A percentile compares a stretch with the other conserved stretches of the same genome.
Evolutionary conservation across 2,329 filamentous ascomycete genomes (phyloP).

Genomic region (Mycosphaerella sp.): DNA sequence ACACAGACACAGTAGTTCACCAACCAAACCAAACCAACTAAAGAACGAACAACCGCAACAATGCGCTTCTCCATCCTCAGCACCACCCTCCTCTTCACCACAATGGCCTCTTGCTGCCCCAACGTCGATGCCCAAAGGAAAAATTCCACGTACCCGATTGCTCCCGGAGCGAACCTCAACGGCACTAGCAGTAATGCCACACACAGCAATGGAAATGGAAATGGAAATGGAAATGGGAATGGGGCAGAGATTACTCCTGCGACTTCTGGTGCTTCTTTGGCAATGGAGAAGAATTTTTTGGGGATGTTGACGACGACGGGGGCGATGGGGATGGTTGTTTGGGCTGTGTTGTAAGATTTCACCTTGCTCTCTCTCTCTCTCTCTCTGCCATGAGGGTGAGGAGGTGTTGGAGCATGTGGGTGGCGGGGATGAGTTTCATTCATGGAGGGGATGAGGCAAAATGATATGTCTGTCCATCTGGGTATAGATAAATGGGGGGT

Average conservation of each 20-base stretch:
- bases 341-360: background rate
- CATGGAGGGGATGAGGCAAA: too few species aligned
- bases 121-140: constrained; percentile 2
- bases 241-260: background rate
- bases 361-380: too few species aligned
- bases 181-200: background rate
- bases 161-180: background rate
- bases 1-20: too few species aligned
- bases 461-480: too few species aligned
- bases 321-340: background rate
- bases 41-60: background rate
- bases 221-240: too few species aligned
- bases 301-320: too few species aligned
- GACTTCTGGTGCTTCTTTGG: background rate
- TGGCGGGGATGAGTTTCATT: too few species aligned
- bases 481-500: too few species aligned
- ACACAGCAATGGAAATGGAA: background rate
- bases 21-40: background rate
- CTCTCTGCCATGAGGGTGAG: too few species aligned
- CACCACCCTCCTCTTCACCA: background rate
- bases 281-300: background rate
- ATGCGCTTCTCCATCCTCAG: constrained; percentile 2
- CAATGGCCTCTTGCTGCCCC: background rate
- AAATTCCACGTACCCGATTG: constrained; percentile 4
- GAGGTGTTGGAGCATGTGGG: too few species aligned